Evolutionary conservation across 2,329 filamentous ascomycete species (phyloP), one percentile per base, ranked within the genome.

Genomic region (Dendryphion nanum): DNA sequence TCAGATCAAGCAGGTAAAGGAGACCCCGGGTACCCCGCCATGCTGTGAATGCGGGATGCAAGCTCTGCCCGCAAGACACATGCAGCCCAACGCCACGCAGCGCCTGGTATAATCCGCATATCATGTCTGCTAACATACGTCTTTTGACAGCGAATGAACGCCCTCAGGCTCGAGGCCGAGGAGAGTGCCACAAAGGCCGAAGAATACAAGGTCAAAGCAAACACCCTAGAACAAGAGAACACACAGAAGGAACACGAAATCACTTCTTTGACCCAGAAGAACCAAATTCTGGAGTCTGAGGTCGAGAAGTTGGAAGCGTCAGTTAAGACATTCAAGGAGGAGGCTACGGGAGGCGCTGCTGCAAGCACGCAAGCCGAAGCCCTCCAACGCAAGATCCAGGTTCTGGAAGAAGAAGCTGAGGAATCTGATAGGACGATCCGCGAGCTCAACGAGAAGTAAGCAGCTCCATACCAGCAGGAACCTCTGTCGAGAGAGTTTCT

Each of bases 381-480:
- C 59, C 79, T 98, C 55, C 85, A 89, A 76, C 82, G 93, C 73
- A 88, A 89, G 75, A 78, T 97, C 66, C 89, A 96, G 76, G 78
- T 98, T 55, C 83, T 98, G 57, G 93, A 98, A 77, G 91, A 97
- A 74, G 93, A 98, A 77, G 89, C 89, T 57, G 93, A 98, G 75
- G 82, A 91, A 69, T 89, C 89, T 56, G 93, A 97, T 73, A 93
- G 90, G 83, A 94, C 88, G 52, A 79, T 97, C 66, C 86, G 91
- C 67, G 93, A 97, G 76, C 86, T 89, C 64, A 97, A 95, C 73
- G 93, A 98, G 76, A 97, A 96, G 93, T 98, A 83, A 64, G 87
- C 75, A n/a, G n/a, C n/a, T n/a, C n/a, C n/a, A n/a, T n/a, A n/a
- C n/a, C n/a, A n/a, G n/a, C n/a, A n/a, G 21, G 26, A 29, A 33